Conservation (phyloP, 148 eudicot genomes). For the Selenicereus undatus region DNA sequence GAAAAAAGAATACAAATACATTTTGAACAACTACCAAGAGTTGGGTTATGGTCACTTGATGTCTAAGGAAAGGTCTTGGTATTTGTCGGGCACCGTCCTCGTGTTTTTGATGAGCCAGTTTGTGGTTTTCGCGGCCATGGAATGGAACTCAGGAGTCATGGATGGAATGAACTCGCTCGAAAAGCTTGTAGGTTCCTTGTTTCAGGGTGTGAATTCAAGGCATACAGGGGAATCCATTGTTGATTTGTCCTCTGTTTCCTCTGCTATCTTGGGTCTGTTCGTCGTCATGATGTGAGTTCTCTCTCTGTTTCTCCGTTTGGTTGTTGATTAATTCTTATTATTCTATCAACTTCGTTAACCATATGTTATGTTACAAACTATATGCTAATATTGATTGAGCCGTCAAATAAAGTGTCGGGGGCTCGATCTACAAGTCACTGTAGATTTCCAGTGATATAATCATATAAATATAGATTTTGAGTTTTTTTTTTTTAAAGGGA, state of each 20-base stretch:
- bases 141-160: constrained; percentile 47
- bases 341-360: too few relatives aligned
- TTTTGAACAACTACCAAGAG: constrained; percentile 27
- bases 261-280: constrained; percentile 49
- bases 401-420: too few relatives aligned
- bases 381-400: too few relatives aligned
- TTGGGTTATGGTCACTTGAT: constrained; percentile 35
- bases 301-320: not conserved
- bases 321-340: too few relatives aligned
- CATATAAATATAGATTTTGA: too few relatives aligned
- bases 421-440: too few relatives aligned
- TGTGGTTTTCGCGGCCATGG: constrained; percentile 32
- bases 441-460: too few relatives aligned
- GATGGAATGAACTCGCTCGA: constrained; percentile 39
- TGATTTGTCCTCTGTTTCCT: constrained; percentile 45
- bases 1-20: constrained; percentile 29
- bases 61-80: constrained; percentile 26
- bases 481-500: too few relatives aligned
- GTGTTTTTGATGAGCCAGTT: constrained; percentile 38
- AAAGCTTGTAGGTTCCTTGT: constrained; percentile 43
- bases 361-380: too few relatives aligned
- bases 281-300: constrained; percentile 56
- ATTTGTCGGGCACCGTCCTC: constrained; percentile 30
- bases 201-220: constrained; percentile 44
- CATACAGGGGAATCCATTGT: constrained; percentile 56